Evolutionary conservation across 2,329 filamentous ascomycete genomes (phyloP), one percentile per base, ranked within the genome.

Genomic region (Ascochyta lentis): DNA sequence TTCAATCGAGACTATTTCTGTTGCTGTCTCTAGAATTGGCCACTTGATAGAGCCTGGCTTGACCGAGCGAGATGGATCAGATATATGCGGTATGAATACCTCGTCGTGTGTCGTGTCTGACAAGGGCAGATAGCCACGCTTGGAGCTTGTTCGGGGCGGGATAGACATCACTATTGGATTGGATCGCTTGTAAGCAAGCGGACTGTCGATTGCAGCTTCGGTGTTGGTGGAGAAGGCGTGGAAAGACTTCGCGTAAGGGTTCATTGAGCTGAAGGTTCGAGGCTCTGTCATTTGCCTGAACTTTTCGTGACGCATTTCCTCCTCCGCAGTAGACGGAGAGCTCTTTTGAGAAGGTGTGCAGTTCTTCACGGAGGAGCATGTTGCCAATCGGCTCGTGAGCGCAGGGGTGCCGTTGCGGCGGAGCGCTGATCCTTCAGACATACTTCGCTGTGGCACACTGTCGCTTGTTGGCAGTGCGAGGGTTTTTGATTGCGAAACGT

Each of bases 131-230:
- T 61, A 66, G n/a, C 33, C 56, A 39, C 58, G 52, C 48, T 65
- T 63, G 3, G 62, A 66, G 35, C 64, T 63, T 3, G 52, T 57
- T 2, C 63, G 63, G 31, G 63, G 60, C 9, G 63, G 59, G 4
- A 63, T 47, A 3, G n/a, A 4, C 3, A 54, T 15, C 1, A 16
- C n/a, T 19, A 35, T 27, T 15, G 45, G 29, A 9, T 23, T 37
- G 29, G 31, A 38, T 8, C 41, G 56, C 34, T 56, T 58, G 6
- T 39, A 29, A 22, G 49, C 43, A 23, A 57, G 37, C 12, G 59
- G 57, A 24, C 54, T 61, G 24, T 43, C 34, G 8, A 58, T 22
- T 15, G 60, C 58, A 8, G 45, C 34, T 4, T 59, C 41, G 5
- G 39, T 43, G 5, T 27, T 37, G 12, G 57, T 60, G 13, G 62